These are phyloP conservation scores for Allium cepa DNA, from an alignment of 106 monocot genomes.

Conservation along the genomic window DNA sequence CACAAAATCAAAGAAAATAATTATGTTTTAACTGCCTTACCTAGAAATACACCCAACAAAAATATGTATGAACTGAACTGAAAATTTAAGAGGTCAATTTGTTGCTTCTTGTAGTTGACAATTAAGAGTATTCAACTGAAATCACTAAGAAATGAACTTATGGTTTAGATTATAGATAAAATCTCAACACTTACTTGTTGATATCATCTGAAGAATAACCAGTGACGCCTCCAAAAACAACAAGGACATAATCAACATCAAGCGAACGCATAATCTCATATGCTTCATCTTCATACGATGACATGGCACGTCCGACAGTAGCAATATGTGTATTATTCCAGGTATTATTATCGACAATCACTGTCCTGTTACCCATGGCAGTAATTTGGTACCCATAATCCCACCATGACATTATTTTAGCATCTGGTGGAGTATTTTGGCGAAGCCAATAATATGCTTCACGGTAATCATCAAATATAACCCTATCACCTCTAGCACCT, in stretches of 20 bases:
- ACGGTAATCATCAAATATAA: conserved; percentile 82
- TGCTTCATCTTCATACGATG: conserved; percentile 71
- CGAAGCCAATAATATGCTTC: conserved; percentile 86
- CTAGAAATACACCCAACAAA: too few relatives aligned
- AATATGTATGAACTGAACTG: too few relatives aligned
- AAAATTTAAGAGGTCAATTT: too few relatives aligned
- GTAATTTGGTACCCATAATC: conserved; percentile 84
- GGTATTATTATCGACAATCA: conserved; percentile 82
- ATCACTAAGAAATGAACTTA: too few relatives aligned
- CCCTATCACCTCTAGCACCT: conserved; percentile 50
- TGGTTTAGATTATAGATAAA: too few relatives aligned
- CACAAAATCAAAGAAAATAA: too few relatives aligned
- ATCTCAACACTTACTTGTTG: conserved; percentile 44
- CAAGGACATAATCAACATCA: conserved; percentile 79
- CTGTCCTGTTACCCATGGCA: conserved; percentile 86
- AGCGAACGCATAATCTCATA: conserved; percentile 73
- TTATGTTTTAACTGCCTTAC: too few relatives aligned
- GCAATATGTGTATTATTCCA: conserved; percentile 89
- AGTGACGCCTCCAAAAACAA: conserved; percentile 75
- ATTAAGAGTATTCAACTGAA: too few relatives aligned
- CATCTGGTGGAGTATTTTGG: conserved; percentile 73
- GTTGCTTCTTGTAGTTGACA: too few relatives aligned
- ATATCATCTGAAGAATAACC: conserved; percentile 89
- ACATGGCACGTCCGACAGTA: conserved; percentile 78
- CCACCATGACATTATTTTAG: conserved; percentile 88